phyloP scores from a whole-genome alignment of 2,329 filamentous ascomycete genomes.

The Microdochium trichocladiopsis region DNA sequence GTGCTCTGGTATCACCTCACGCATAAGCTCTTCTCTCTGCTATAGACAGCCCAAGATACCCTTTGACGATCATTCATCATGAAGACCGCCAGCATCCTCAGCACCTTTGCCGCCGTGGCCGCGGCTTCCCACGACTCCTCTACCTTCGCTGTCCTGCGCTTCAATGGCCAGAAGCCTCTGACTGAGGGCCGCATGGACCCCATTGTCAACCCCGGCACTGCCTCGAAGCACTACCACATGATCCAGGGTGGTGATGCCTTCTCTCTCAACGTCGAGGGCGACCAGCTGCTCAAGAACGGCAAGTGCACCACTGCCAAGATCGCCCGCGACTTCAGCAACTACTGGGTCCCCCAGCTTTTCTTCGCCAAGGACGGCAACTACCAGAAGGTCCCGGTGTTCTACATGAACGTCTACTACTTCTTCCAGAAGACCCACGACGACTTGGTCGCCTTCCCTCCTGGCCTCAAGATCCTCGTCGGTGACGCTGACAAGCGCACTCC shows the following conservation, averaged over 20 bases:
- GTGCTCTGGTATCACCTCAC: slow-evolving; percentile 24
- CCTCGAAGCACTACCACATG: slow-evolving; percentile 60
- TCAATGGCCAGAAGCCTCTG: slow-evolving; percentile 58
- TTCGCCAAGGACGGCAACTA: slow-evolving; percentile 58
- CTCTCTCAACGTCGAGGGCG: slow-evolving; percentile 51
- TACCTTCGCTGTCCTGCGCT: slow-evolving; percentile 64
- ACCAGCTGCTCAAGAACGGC: slow-evolving; percentile 45
- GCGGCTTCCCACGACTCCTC: slow-evolving; percentile 34
- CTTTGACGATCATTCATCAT: slow-evolving; percentile 14
- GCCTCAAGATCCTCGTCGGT: slow-evolving; percentile 66
- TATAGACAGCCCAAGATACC: neutral
- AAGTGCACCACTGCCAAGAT: slow-evolving; percentile 66
- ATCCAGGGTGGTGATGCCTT: slow-evolving; percentile 68
- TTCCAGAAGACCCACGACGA: slow-evolving; percentile 59
- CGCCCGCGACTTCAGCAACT: slow-evolving; percentile 63
- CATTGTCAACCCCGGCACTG: slow-evolving; percentile 54
- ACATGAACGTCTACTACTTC: slow-evolving; percentile 74
- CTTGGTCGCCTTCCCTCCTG: slow-evolving; percentile 61
- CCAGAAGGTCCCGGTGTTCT: slow-evolving; percentile 60
- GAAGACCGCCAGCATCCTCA: slow-evolving; percentile 23
- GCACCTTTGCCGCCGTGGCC: slow-evolving; percentile 29
- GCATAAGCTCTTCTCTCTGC: neutral
- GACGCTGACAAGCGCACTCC: slow-evolving; percentile 50
- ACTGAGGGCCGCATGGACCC: slow-evolving; percentile 59
- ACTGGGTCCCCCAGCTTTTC: slow-evolving; percentile 70